A percentile compares a stretch with the other conserved stretches of the same genome.
These are phyloP conservation scores for Pilaira anomala DNA, from an alignment of 192 early-diverging fungal genomes.

Conservation along the genomic window DNA sequence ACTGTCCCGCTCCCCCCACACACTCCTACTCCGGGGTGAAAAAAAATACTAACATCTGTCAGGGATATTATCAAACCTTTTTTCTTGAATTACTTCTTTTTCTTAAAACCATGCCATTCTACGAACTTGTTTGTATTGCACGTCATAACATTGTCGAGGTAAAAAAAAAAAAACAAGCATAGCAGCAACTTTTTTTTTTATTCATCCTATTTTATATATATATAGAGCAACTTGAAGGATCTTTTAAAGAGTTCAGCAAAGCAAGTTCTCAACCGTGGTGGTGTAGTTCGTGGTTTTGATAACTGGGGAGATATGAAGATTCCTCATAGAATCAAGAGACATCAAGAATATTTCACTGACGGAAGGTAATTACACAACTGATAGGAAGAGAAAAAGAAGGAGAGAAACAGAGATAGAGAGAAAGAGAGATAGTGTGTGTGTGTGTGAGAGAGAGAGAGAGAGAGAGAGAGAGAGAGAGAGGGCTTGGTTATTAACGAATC, in stretches of 20 bases:
- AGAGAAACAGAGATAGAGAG: background rate
- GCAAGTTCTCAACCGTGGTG: conserved; percentile 77
- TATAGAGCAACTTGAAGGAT: conserved; percentile 62
- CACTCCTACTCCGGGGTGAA: no score
- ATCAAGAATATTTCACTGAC: conserved; percentile 72
- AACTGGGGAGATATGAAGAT: conserved; percentile 67
- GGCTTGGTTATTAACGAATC: background rate
- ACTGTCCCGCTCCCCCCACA: no score
- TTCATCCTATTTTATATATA: background rate
- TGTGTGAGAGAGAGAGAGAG: background rate
- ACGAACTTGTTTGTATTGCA: conserved; percentile 68
- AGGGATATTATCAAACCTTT: no score
- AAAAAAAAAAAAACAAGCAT: conserved; percentile 11
- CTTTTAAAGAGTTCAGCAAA: conserved; percentile 73
- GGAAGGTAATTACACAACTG: conserved; percentile 47
- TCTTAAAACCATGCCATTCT: conserved; percentile 53
- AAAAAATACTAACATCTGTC: no score
- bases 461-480: background rate
- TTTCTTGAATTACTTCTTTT: no score
- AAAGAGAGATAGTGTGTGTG: no score
- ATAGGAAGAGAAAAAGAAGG: background rate
- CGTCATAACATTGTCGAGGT: conserved; percentile 55
- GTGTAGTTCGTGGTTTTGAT: conserved; percentile 83
- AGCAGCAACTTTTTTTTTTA: background rate
- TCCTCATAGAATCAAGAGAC: conserved; percentile 86